These are phyloP conservation scores for Gossypium longicalyx DNA, from an alignment of 345 rosid genomes.

Conservation along the genomic window DNA sequence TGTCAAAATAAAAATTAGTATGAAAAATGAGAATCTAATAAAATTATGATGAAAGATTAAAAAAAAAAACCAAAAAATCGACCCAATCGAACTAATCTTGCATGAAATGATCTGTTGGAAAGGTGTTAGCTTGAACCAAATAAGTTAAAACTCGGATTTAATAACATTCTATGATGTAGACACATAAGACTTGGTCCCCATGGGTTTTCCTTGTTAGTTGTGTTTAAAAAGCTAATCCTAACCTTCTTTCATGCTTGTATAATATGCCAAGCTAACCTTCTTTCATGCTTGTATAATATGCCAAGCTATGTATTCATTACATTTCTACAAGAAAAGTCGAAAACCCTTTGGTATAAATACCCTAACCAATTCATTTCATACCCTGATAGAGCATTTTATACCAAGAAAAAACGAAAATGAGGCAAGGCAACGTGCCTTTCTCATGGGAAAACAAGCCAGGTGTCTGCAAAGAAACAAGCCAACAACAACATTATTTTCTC, in stretches of 20 bases:
- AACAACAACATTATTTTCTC: neutral
- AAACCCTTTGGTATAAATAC: neutral
- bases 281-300: neutral
- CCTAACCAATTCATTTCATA: neutral
- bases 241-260: neutral
- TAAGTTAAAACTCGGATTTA: no score
- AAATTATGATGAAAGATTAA: no score
- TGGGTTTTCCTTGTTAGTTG: conserved; percentile 6
- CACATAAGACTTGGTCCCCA: conserved; percentile 4
- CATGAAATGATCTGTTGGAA: no score
- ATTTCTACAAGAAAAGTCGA: neutral
- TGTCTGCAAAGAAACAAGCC: conserved; percentile 24
- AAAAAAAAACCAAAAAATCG: no score
- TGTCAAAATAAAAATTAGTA: no score
- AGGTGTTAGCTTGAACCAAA: no score
- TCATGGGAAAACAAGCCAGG: conserved; percentile 28
- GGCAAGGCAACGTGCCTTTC: conserved; percentile 30
- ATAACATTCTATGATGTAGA: neutral
- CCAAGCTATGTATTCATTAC: neutral
- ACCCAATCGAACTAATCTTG: no score
- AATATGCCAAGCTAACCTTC: neutral
- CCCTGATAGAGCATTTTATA: neutral
- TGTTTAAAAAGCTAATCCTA: neutral
- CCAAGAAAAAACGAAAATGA: conserved; percentile 3
- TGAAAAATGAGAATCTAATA: no score